Base-by-base conservation (phyloP, 345 rosid genomes). In the Turritis glabra region DNA sequence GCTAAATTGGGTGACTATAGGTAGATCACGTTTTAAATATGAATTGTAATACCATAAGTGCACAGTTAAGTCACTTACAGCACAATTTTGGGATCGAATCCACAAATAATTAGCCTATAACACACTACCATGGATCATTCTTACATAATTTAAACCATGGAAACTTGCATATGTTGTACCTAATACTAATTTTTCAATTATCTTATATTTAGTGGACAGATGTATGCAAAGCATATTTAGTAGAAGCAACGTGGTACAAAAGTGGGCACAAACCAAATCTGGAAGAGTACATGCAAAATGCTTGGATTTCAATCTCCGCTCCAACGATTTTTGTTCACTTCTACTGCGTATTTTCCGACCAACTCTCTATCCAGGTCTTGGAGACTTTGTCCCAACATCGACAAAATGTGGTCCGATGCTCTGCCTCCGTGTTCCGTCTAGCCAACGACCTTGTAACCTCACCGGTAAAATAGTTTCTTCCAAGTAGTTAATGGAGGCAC, bases 231-330 rank as follows among this genome's bases (percentile, higher is more conserved):
- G 11, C 83, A 8, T 84, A 32, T 64, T 38, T 83, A 51, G 0
- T 64, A 26, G 91, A 87, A 65, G 85, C 89, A 4, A 76, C 71
- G 43, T 84, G 91, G 91, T 69, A 67, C 38, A 8, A 60, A 12
- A 43, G 25, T 12, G 79, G 82, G 29, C 70, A 77, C 6, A 80
- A 32, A 22, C 87, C 91, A 67, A 72, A 32, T 1, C 2, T 82
- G 0, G 12, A 76, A 55, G 89, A 84, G n/a, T 87, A 83, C 58
- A 44, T 86, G 14, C 79, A 83, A 18, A 83, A 78, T 58, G 82
- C 69, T 8, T 74, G 78, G 81, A 12, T 74, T 32, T 77, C 91
- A 3, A 11, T 70, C 4, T 7, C 74, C 0, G 79, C 46, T 5
- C 70, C 80, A 6, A 21, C 76, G 0, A 8, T 72, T 5, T 23